A percentile compares a stretch with the other conserved stretches of the same genome.
Conservation (phyloP, 192 early-diverging fungal species). For the Podila horticola region DNA sequence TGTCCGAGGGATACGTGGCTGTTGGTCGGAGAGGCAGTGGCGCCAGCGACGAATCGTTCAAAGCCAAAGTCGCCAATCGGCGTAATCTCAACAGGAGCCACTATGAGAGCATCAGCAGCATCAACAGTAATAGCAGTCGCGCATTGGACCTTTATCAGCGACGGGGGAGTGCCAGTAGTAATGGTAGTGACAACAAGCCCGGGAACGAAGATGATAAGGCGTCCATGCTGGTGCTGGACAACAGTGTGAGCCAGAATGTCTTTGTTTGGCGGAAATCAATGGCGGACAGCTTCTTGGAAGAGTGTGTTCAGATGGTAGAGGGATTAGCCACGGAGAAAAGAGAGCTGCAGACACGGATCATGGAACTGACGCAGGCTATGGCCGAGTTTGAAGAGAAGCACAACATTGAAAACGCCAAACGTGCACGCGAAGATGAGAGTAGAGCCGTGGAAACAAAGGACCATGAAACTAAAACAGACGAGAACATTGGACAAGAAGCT, state of each 20-base stretch:
- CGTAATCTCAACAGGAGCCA: not conserved
- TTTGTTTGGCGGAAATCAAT: constrained; percentile 43
- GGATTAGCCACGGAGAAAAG: constrained; percentile 26
- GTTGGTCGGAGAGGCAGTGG: not conserved
- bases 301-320: constrained; percentile 41
- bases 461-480: not conserved
- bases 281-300: constrained; percentile 37
- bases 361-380: constrained; percentile 12
- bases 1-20: constrained; percentile 1
- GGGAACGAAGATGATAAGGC: not conserved
- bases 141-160: not conserved
- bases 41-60: not conserved
- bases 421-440: not conserved
- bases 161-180: not conserved
- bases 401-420: not conserved
- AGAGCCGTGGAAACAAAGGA: not conserved
- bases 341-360: constrained; percentile 25
- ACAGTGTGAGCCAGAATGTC: constrained; percentile 23
- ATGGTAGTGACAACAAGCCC: not conserved
- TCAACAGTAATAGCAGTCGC: not conserved
- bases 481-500: not conserved
- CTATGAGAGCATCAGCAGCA: not conserved
- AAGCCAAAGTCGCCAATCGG: not conserved
- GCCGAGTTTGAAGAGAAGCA: constrained; percentile 4
- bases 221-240: constrained; percentile 13